These are phyloP conservation scores for Pelargonium fulgidum DNA, from an alignment of 441 rosid species.

Conservation along the genomic window DNA sequence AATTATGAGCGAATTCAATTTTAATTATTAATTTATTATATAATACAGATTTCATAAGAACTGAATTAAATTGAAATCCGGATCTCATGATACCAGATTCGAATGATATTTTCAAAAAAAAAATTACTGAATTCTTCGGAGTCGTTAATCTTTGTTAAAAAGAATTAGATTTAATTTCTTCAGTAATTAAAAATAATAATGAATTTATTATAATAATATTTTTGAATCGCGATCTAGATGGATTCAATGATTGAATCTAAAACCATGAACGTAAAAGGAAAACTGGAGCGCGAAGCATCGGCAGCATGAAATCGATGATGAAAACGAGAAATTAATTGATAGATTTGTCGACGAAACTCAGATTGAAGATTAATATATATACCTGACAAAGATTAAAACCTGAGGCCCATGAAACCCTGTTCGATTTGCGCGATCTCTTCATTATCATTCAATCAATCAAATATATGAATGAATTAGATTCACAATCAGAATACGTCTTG, in stretches of 20 bases:
- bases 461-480: background rate
- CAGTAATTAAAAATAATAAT: too few species aligned
- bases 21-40: background rate
- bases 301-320: background rate
- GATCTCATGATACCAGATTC: background rate
- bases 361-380: slow-evolving; percentile 18
- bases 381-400: slow-evolving; percentile 57
- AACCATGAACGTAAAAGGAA: background rate
- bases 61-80: background rate
- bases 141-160: too few species aligned
- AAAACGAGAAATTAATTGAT: background rate
- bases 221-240: background rate
- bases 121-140: too few species aligned
- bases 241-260: background rate
- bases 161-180: too few species aligned
- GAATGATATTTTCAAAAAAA: background rate
- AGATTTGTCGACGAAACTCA: slow-evolving; percentile 1
- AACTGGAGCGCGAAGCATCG: background rate
- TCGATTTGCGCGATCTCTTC: slow-evolving; percentile 51
- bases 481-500: background rate
- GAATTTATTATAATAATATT: background rate
- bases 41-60: too few species aligned
- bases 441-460: slow-evolving; percentile 12
- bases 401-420: slow-evolving; percentile 56
- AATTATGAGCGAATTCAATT: background rate